Base-by-base conservation (phyloP, 768 basidiomycete genomes). In the Obba rivulosa region DNA sequence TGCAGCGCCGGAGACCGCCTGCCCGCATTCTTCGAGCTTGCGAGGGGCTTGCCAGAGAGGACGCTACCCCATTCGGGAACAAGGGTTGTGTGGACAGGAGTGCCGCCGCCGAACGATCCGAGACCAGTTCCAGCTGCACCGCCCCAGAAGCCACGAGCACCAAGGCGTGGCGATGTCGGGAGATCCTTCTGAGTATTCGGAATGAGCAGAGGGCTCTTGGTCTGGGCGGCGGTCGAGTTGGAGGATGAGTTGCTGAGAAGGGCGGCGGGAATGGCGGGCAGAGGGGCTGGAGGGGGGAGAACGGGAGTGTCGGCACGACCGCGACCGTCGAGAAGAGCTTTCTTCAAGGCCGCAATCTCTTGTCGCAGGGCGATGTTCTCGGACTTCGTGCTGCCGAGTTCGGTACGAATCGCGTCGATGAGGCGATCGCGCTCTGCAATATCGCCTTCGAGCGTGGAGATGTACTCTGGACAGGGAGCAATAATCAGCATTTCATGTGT, bases 351-450 rank as follows among this genome's bases (percentile, higher is more conserved):
- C 0, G 75, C 67, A 43, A 92, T 82, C 66, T 91, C 89, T 57
- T 87, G 81, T 0, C 87, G 76, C 23, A 96, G 72, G 3, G 90
- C 92, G 16, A 77, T 66, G 62, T 95, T 95, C 71, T 97, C 93
- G 2, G 78, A 80, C 62, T 79, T 79, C 20, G 82, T 83, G 1
- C 79, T 78, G 34, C 87, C 87, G 17, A 96, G 79, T 62, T 97
- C 91, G 13, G 80, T 71, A 43, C 87, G 81, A 65, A 94, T 90
- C 25, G 86, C 85, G 53, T 89, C 87, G 54, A 99, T 85, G 52
- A 98, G 79, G 17, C 80, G 75, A 70, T 99, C 95, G 22, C 95
- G 82, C 62, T 94, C 91, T 13, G 87, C 86, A 60, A 98, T 90
- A 64, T 95, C 91, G 47, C 81, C 83, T 63, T 99, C 96, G 45